Base-by-base conservation (phyloP, 2,329 filamentous ascomycete species). In the Pyrenophora seminiperda region DNA sequence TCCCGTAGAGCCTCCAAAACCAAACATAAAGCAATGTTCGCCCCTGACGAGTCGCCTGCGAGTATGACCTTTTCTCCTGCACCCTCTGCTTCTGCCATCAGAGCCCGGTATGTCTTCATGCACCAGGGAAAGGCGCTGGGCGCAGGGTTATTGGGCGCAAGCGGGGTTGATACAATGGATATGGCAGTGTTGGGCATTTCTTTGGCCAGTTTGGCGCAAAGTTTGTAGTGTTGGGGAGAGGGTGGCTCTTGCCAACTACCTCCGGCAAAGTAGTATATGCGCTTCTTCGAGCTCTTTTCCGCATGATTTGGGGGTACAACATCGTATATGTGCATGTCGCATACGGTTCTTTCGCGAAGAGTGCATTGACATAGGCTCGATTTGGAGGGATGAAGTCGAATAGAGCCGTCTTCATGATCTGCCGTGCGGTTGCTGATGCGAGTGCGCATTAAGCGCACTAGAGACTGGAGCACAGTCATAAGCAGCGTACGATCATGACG, bases 191-290 rank as follows among this genome's bases (percentile, higher is more conserved):
- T 65, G 0, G 73, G 67, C 3, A 83, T 52, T 1, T 75, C 62
- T 2, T 66, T 63, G 0, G 75, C 75, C 4, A 84, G 64, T 44
- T 80, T 75, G 0, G 76, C 71, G 41, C 76, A 73, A 5, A 83
- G 66, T 5, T 73, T 73, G 81, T 81, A 85, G 53, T 85, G 83
- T 39, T 81, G 73, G 0, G 66, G 56, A 3, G 73, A 75, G 0
- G 83, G 77, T 0, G 79, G 79, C 55, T 72, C 72, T 51, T 81
- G 79, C 78, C 82, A 85, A 3, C 79, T 80, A 5, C 82, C 82
- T 1, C 82, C 83, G 0, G 75, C 74, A 54, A 83, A 83, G 51
- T 84, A 85, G 52, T 81, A 78, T 18, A 85, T 68, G 4, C 72
- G 65, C 53, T 70, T 73, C 17, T 47, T 63, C 10, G 50, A 47